Base-by-base conservation (phyloP, 257 asterid genomes). In the Forsythia viridissima region DNA sequence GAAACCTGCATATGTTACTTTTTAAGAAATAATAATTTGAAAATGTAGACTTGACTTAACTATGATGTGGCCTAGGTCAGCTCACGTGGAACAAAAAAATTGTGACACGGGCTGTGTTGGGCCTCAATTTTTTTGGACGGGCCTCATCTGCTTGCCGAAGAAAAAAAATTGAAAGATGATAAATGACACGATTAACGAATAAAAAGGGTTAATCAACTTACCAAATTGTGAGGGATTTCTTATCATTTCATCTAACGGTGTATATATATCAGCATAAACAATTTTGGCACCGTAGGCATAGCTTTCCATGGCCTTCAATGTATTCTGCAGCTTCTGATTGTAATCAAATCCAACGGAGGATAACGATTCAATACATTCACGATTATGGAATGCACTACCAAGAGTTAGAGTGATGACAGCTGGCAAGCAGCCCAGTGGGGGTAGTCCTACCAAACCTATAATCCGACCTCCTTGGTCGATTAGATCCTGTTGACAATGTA, bases 381-480 rank as follows among this genome's bases (percentile, higher is more conserved):
- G 87, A 8, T 51, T 10, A 0, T 63, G n/a, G 9, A 79, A 2
- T 0, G 71, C 41, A 24, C 69, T 12, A 1, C 57, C 11, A 5
- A 88, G 73, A 74, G 59, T 61, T 0, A 87, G 15, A 7, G 92
- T 85, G 74, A 92, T 81, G 34, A 85, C 89, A 1, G 82, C 3
- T 1, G 96, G 97, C 42, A 89, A 46, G 63, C 96, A 92, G 3
- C 97, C 97, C 74, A 90, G 77, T 10, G 93, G 91, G 0, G 90
- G 85, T 43, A 92, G 80, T 67, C 94, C 92, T 73, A 80, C 92
- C 2, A 90, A 20, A 8, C 82, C 91, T 42, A 90, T 84, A 9
- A 77, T 44, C 57, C 81, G 52, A n/a, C 85, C 93, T 41, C 93
- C 96, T 20, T 84, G 79, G 3, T 79, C 82, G 44, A 71, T 13